Conservation (phyloP, 1,284 basidiomycete species). For the Earliella scabrosa region DNA sequence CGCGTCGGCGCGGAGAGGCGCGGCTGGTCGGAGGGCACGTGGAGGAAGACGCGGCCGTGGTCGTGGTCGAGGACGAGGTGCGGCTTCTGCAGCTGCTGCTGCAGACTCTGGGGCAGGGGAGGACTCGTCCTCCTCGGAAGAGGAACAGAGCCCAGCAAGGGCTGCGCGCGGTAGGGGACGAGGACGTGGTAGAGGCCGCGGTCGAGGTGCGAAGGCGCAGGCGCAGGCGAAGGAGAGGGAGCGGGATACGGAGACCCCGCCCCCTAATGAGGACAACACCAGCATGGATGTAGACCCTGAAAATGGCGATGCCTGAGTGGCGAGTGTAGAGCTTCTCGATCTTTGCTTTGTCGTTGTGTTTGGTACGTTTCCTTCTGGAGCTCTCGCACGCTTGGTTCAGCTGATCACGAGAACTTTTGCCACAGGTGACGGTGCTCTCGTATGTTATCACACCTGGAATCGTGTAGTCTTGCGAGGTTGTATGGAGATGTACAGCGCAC, state of each 20-base stretch:
- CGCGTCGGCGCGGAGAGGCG: conserved; percentile 9
- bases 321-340: no score
- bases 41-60: conserved; percentile 25
- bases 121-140: conserved; percentile 23
- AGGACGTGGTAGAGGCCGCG: conserved; percentile 27
- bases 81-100: conserved; percentile 8
- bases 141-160: conserved; percentile 20
- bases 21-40: conserved; percentile 16
- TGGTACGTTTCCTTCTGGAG: no score
- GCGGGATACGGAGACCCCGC: conserved; percentile 24
- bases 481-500: no score
- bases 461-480: no score
- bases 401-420: no score
- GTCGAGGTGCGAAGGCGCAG: conserved; percentile 13
- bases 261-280: conserved; percentile 18
- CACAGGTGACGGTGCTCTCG: no score
- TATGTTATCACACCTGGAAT: no score
- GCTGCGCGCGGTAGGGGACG: conserved; percentile 23
- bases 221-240: conserved; percentile 20
- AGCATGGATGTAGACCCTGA: conserved; percentile 25
- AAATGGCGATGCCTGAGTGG: conserved; percentile 6
- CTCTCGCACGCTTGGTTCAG: no score
- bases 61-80: conserved; percentile 17
- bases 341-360: no score
- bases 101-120: conserved; percentile 16